Conservation (phyloP, 352 stramenopile genomes). For the Pythium chondricola region DNA sequence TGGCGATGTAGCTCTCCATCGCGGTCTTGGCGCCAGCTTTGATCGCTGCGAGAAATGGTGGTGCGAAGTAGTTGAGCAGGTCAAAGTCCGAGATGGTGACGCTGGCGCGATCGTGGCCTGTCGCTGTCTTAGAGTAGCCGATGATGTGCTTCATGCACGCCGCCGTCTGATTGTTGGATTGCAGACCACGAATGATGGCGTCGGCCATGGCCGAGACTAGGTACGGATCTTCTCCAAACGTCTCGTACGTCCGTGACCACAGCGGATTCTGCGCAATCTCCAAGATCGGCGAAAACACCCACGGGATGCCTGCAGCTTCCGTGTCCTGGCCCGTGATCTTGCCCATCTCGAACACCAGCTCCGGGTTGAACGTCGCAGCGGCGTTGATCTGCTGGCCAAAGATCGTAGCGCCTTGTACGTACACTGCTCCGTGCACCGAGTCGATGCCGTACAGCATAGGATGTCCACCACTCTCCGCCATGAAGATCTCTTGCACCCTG, state of each 20-base stretch:
- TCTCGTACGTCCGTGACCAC: conserved; percentile 90
- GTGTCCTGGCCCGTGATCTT: conserved; percentile 80
- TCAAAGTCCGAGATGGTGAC: conserved; percentile 75
- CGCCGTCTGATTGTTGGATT: conserved; percentile 53
- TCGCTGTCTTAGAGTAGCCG: conserved; percentile 78
- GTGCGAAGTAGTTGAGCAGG: conserved; percentile 81
- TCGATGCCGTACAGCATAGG: conserved; percentile 87
- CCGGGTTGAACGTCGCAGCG: conserved; percentile 84
- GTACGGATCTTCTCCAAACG: conserved; percentile 90
- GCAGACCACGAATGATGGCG: conserved; percentile 75
- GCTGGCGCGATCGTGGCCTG: conserved; percentile 72
- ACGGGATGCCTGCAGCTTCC: conserved; percentile 79
- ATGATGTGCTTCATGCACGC: conserved; percentile 91
- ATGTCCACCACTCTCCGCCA: conserved; percentile 43
- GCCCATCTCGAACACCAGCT: conserved; percentile 61
- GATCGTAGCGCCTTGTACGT: conserved; percentile 71
- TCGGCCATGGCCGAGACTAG: conserved; percentile 77
- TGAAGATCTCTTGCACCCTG: conserved; percentile 73
- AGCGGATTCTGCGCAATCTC: conserved; percentile 84
- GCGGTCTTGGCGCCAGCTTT: conserved; percentile 74
- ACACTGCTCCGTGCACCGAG: conserved; percentile 89
- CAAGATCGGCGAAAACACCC: conserved; percentile 88
- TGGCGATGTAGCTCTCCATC: conserved; percentile 93
- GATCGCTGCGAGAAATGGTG: conserved; percentile 79
- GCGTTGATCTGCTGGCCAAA: conserved; percentile 88